A percentile compares a stretch with the other conserved stretches of the same genome.
Evolutionary conservation across 345 rosid genomes (phyloP).

Genomic region (Pelargonium nanum): DNA sequence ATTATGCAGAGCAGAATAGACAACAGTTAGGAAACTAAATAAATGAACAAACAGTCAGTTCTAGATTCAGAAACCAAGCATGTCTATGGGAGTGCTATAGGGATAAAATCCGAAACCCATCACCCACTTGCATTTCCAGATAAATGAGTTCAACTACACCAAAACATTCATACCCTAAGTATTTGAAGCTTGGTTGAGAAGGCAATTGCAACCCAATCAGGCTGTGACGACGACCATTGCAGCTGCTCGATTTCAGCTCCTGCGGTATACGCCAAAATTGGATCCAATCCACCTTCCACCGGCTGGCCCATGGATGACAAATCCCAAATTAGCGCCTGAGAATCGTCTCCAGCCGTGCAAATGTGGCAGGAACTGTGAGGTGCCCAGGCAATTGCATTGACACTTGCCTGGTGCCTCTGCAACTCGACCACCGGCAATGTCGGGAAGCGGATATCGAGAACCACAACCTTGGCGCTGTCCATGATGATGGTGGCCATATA

Average conservation of each 20-base stretch:
- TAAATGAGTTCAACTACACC: not conserved
- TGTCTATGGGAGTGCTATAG: not conserved
- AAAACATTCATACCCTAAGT: conserved; percentile 67
- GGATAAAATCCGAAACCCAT: not conserved
- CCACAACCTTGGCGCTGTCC: conserved; percentile 93
- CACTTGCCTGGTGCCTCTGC: conserved; percentile 85
- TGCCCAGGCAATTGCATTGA: conserved; percentile 97
- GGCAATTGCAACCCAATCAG: conserved; percentile 98
- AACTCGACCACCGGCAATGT: conserved; percentile 87
- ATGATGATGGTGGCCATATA: conserved; percentile 93
- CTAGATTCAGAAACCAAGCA: not conserved
- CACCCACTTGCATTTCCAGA: not conserved
- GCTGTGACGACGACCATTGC: conserved; percentile 97
- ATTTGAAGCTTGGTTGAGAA: conserved; percentile 90
- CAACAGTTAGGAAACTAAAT: not conserved
- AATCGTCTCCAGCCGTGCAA: conserved; percentile 94
- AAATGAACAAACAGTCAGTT: not conserved
- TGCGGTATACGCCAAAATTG: conserved; percentile 85
- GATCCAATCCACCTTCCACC: conserved; percentile 89
- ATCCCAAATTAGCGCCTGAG: conserved; percentile 96
- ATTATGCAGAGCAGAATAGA: not conserved
- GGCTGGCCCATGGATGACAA: conserved; percentile 92
- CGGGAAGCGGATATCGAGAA: conserved; percentile 83
- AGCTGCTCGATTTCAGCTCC: conserved; percentile 96
- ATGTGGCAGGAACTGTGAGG: conserved; percentile 95